Conservation (phyloP, 495 filamentous ascomycete species). For the Astrothelium subdiscretum region DNA sequence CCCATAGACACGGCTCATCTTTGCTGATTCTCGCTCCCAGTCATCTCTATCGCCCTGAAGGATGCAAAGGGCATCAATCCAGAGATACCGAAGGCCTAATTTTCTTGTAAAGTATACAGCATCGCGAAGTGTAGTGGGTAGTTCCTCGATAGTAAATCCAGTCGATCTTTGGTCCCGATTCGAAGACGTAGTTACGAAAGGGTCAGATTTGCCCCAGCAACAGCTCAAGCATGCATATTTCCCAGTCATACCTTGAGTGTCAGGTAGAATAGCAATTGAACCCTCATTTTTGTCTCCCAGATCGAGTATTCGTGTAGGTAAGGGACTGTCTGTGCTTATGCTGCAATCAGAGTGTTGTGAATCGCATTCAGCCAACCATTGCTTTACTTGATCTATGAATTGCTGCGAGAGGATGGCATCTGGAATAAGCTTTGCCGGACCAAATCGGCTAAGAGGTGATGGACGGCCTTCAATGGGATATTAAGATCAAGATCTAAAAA, state of each 20-base stretch:
- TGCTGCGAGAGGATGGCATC: neutral
- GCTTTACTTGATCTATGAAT: neutral
- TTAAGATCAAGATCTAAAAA: neutral
- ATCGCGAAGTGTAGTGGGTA: constrained; percentile 20
- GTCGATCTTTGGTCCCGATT: neutral
- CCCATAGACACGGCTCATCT: constrained; percentile 32
- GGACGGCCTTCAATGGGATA: neutral
- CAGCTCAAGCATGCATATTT: constrained; percentile 1
- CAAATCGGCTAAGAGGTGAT: neutral
- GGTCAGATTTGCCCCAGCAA: neutral
- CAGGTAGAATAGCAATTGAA: neutral
- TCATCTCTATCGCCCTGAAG: constrained; percentile 31
- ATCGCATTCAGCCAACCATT: neutral
- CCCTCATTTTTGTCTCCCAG: neutral
- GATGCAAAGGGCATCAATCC: constrained; percentile 38
- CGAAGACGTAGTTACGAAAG: neutral
- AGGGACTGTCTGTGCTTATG: neutral
- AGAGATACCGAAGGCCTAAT: constrained; percentile 30
- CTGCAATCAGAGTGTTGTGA: neutral
- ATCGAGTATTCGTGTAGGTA: neutral
- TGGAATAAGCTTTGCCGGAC: neutral
- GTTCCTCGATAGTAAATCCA: constrained; percentile 3
- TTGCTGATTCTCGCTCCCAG: constrained; percentile 30
- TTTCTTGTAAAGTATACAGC: constrained; percentile 21
- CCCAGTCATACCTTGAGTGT: neutral